Evolutionary conservation across 768 basidiomycete genomes (phyloP).

Genomic region (Kwoniella sp.): DNA sequence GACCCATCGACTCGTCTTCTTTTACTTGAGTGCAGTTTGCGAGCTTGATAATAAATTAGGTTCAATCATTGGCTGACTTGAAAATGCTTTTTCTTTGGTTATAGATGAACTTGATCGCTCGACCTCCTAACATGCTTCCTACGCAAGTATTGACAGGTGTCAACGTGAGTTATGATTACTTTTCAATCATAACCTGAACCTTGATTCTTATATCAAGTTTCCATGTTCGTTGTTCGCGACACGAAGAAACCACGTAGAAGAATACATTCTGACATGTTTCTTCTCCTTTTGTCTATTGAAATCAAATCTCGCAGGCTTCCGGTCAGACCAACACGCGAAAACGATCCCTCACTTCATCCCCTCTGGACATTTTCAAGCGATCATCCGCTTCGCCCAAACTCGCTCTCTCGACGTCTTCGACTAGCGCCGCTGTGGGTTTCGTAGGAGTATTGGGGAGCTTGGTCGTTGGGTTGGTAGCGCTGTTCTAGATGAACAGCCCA

Average conservation of each 20-base stretch:
- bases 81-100: background rate
- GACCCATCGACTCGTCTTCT: no score
- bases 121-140: conserved; percentile 83
- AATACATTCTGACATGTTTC: conserved; percentile 7
- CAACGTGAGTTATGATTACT: conserved; percentile 43
- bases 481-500: conserved; percentile 10
- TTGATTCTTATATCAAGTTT: no score
- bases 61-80: background rate
- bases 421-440: background rate
- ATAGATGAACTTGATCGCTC: conserved; percentile 57
- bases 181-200: background rate
- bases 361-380: conserved; percentile 38
- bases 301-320: conserved; percentile 29
- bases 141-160: conserved; percentile 64
- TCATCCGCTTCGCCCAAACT: conserved; percentile 27
- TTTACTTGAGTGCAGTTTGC: no score
- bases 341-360: conserved; percentile 34
- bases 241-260: no score
- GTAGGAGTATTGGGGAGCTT: conserved; percentile 3
- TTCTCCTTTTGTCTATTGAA: background rate
- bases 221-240: no score
- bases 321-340: conserved; percentile 47
- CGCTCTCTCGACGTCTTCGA: background rate
- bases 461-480: conserved; percentile 7
- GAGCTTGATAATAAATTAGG: no score